Conservation (phyloP, 139 green algal genomes). For the Coelastrella sp. region DNA sequence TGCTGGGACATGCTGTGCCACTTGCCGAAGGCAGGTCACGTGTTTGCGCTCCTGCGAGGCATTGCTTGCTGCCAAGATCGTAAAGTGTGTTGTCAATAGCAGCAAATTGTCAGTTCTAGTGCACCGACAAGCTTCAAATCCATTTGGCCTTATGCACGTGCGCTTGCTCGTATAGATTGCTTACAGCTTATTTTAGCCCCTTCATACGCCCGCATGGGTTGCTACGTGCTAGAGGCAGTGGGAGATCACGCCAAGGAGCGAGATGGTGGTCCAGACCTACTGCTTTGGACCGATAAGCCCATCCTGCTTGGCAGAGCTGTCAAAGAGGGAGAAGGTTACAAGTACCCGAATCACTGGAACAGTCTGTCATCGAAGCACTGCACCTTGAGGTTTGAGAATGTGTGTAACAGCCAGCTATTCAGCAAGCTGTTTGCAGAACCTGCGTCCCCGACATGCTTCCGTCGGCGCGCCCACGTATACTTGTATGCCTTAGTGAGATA, state of each 20-base stretch:
- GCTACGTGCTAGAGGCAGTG: not conserved
- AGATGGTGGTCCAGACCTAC: not conserved
- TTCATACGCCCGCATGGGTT: not conserved
- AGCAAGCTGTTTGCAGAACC: not conserved
- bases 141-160: not conserved
- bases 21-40: not conserved
- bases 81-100: too few species aligned
- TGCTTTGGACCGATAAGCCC: constrained; percentile 2
- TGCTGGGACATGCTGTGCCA: not conserved
- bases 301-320: constrained; percentile 8
- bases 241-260: constrained; percentile 3
- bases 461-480: too few species aligned
- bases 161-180: not conserved
- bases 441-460: not conserved
- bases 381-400: not conserved
- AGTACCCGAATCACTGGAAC: constrained; percentile 42
- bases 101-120: too few species aligned
- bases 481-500: too few species aligned
- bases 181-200: not conserved
- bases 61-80: not conserved
- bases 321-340: constrained; percentile 22
- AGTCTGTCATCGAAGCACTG: constrained; percentile 15
- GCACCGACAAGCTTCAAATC: not conserved
- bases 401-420: not conserved
- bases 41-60: not conserved